Base-by-base conservation (phyloP, 805 yeast genomes). In the Candida ulmi region DNA sequence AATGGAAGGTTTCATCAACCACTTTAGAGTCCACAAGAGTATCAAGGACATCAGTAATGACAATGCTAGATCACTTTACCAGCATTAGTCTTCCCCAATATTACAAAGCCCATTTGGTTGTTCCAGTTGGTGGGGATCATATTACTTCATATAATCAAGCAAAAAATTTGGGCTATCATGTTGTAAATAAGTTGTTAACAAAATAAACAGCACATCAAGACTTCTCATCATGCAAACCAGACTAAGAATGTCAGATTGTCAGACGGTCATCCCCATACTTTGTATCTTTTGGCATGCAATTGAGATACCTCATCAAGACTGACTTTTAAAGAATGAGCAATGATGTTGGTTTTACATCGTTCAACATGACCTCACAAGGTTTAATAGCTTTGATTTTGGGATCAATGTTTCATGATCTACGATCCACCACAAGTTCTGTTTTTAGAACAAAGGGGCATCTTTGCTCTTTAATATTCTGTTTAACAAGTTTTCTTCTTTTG, bases 381-480 rank as follows among this genome's bases (percentile, higher is more conserved):
- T 47, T 64, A 8, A 74, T 77, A 74, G 76, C 76, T 28, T 60
- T 78, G 39, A 60, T 78, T 30, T 54, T 74, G 30, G 68, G 80
- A 30, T 77, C 83, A 3, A 67, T 78, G 47, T 78, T 75, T 48
- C 76, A 71, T 57, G 73, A 76, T 45, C 48, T 74, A 44, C 55
- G 54, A 47, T 44, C 47, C 27, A 55, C 54, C 24, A 72, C 83
- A 0, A 61, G 52, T 0, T 66, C 75, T 3, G n/a, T n/a, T 69
- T 78, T 40, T 75, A 68, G 50, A 66, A 61, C 51, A 64, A 86
- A 52, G 69, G 77, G 47, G 77, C 84, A 31, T 71, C 78, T 34
- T 62, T 83, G 66, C 83, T 82, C 60, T 80, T 80, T 55, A 79
- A 81, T 13, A 66, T 73, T 27, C 61, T 78, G 47, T 78, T 75